phyloP scores from a whole-genome alignment of 2,329 filamentous ascomycete species.

The Diaporthe citrichinensis region DNA sequence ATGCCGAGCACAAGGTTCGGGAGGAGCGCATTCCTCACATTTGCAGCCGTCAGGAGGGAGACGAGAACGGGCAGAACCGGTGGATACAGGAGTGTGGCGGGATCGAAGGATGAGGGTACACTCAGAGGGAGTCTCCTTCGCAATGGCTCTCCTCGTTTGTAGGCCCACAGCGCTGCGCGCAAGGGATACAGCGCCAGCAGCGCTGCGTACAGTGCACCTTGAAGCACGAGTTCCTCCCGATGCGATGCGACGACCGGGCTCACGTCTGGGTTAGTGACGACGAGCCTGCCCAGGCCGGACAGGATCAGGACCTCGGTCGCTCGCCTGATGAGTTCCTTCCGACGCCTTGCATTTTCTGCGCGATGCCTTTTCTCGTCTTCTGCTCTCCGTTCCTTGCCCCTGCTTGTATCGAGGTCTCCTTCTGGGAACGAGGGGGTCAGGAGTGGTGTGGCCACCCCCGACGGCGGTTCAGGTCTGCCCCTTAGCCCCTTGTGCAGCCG shows the following conservation, averaged over 20 bases:
- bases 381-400: conserved; percentile 44
- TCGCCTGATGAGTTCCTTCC: conserved; percentile 67
- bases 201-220: conserved; percentile 53
- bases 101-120: conserved; percentile 86
- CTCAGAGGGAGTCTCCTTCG: conserved; percentile 52
- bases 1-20: conserved; percentile 88
- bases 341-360: conserved; percentile 57
- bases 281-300: conserved; percentile 61
- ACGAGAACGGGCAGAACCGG: conserved; percentile 82
- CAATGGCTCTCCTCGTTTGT: conserved; percentile 54
- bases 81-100: conserved; percentile 91
- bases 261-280: conserved; percentile 63
- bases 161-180: conserved; percentile 66
- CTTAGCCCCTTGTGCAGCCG: conserved; percentile 84
- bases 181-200: conserved; percentile 71
- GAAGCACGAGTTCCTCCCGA: conserved; percentile 61
- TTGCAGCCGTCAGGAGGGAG: conserved; percentile 78
- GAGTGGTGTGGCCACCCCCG: conserved; percentile 69
- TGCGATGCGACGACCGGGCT: conserved; percentile 61
- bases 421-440: conserved; percentile 63
- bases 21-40: conserved; percentile 73
- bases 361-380: conserved; percentile 33
- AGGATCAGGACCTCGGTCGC: conserved; percentile 67
- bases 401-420: conserved; percentile 52
- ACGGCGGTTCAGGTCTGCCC: conserved; percentile 68